Evolutionary conservation across 495 filamentous ascomycete genomes (phyloP), one percentile per base, ranked within the genome.

Genomic region (Letharia lupina): DNA sequence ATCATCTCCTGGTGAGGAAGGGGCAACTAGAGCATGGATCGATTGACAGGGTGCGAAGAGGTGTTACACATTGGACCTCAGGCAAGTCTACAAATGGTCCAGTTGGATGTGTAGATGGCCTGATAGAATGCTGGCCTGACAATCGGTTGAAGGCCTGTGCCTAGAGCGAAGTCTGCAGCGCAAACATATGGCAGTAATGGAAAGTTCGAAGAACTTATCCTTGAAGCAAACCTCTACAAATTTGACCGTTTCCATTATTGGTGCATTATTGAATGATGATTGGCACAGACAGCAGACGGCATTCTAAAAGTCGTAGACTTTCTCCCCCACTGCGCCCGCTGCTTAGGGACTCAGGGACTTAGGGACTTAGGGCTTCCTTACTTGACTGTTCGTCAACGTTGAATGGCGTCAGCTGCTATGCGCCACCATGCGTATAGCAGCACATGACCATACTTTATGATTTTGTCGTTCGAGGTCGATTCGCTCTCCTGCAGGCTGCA

Each of bases 401-500:
- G 23, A 28, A 31, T 35, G 52, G 52, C 52, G 31, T 56, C 52
- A 56, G 13, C 52, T 35, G 31, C 31, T 56, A 7, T 35, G 15
- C 28, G 52, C 52, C 52, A 56, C 52, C 10, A 52, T 52, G 48
- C 48, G 8, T 28, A 28, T 3, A 48, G 8, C 23, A 28, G 47
- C 44, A 20, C 44, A 45, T 45, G 44, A 45, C 44, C 44, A 45
- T 5, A 1, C 28, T 31, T 23, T 54, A 12, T 50, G 10, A 28
- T 50, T 1, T 8, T 56, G 31, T 56, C 31, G 52, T 56, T 31
- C 12, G 15, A 31, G 28, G 31, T 56, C 12, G 31, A 56, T 56
- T 56, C 52, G 52, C 52, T 56, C 52, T 56, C 52, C 31, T 33
- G 50, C 28, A 54, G 50, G 50, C 28, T 54, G 50, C 50, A 31